These are phyloP conservation scores for Paraurostyla sp. DNA, from an alignment of 73 alveolate genomes.

Conservation along the genomic window DNA sequence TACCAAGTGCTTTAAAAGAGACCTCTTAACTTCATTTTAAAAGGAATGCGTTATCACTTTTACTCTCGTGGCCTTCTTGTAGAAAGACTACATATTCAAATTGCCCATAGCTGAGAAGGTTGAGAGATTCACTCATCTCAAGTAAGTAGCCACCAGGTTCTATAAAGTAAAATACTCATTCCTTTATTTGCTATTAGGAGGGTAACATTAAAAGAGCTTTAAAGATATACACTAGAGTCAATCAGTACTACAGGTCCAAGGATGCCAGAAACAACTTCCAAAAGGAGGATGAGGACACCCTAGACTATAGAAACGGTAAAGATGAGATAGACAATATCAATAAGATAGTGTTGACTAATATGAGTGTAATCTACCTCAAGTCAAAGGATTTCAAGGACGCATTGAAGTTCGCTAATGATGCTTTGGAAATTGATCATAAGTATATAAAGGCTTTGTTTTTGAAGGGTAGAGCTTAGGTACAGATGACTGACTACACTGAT, in stretches of 20 bases:
- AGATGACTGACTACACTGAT: constrained; percentile 44
- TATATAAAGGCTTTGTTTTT: constrained; percentile 60
- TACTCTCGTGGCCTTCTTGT: neutral
- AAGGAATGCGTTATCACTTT: constrained; percentile 25
- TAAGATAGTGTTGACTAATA: constrained; percentile 23
- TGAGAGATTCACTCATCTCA: constrained; percentile 47
- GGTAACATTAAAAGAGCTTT: constrained; percentile 64
- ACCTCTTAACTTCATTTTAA: neutral
- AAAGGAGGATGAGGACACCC: constrained; percentile 59
- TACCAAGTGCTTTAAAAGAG: constrained; percentile 41
- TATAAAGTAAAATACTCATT: no score
- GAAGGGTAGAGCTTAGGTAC: constrained; percentile 60
- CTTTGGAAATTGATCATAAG: constrained; percentile 44
- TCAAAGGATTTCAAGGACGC: constrained; percentile 67
- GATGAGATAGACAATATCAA: constrained; percentile 48
- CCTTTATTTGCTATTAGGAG: no score
- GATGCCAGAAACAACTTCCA: constrained; percentile 70
- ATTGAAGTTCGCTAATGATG: constrained; percentile 46
- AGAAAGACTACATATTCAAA: constrained; percentile 66
- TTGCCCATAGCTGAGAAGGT: constrained; percentile 55
- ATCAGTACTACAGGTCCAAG: constrained; percentile 58
- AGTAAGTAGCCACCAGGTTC: constrained; percentile 63
- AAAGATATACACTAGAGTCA: constrained; percentile 50
- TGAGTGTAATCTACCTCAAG: constrained; percentile 49
- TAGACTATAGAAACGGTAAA: constrained; percentile 44